phyloP scores from a whole-genome alignment of 1,284 basidiomycete genomes.

The Trichosporon ovoides region DNA sequence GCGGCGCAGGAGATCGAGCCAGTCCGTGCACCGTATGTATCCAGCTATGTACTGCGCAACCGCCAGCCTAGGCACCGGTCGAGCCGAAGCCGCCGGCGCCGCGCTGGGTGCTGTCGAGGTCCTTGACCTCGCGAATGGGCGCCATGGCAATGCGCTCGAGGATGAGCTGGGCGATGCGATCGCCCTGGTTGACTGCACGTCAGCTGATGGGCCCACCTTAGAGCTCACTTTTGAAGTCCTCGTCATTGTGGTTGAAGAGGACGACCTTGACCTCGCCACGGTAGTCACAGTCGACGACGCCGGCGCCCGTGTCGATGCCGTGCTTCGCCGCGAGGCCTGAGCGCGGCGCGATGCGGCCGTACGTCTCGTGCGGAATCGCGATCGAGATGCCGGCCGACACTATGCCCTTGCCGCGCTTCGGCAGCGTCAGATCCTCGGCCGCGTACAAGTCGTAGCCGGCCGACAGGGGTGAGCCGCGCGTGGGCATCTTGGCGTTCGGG shows the following conservation, averaged over 20 bases:
- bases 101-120: slow-evolving; percentile 74
- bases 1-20: background rate
- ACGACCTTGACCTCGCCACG: slow-evolving; percentile 88
- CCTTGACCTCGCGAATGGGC: slow-evolving; percentile 73
- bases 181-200: slow-evolving; percentile 72
- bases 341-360: slow-evolving; percentile 91
- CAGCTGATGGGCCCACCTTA: background rate
- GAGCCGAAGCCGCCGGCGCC: slow-evolving; percentile 91
- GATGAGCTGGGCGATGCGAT: slow-evolving; percentile 90
- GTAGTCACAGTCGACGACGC: slow-evolving; percentile 95
- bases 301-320: slow-evolving; percentile 94
- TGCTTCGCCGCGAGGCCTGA: slow-evolving; percentile 92
- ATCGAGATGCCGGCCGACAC: slow-evolving; percentile 86
- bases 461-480: slow-evolving; percentile 74
- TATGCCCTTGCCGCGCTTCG: slow-evolving; percentile 80
- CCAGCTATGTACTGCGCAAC: too few relatives aligned
- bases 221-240: slow-evolving; percentile 73
- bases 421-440: slow-evolving; percentile 70
- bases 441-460: slow-evolving; percentile 95
- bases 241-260: slow-evolving; percentile 84
- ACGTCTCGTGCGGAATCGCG: slow-evolving; percentile 85
- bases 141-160: slow-evolving; percentile 86
- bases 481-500: slow-evolving; percentile 75
- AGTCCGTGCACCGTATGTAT: background rate
- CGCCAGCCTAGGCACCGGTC: slow-evolving; percentile 60